Conservation (phyloP, 2,329 filamentous ascomycete genomes). For the Epichloe typhina region DNA sequence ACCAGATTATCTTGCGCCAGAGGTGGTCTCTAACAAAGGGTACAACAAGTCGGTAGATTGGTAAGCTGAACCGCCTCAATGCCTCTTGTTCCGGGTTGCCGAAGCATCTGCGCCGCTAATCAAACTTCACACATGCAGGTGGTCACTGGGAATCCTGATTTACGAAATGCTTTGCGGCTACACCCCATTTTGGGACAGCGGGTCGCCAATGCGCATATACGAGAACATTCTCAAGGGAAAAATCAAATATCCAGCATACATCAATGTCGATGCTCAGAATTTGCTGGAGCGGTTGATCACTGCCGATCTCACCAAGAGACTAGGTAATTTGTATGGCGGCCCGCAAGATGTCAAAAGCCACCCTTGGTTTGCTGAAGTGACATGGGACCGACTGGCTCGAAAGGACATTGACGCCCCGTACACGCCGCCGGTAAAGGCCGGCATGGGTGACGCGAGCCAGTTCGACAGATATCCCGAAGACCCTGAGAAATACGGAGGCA, state of each 20-base stretch:
- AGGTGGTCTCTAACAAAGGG: slow-evolving; percentile 97
- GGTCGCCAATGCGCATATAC: slow-evolving; percentile 97
- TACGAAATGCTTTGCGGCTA: slow-evolving; percentile 99
- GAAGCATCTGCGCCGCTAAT: slow-evolving; percentile 1
- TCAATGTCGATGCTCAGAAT: slow-evolving; percentile 88
- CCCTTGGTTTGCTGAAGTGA: slow-evolving; percentile 93
- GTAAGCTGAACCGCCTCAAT: slow-evolving; percentile 39
- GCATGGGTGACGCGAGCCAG: slow-evolving; percentile 87
- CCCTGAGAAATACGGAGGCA: slow-evolving; percentile 75
- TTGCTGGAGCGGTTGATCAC: slow-evolving; percentile 89
- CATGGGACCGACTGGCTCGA: slow-evolving; percentile 84
- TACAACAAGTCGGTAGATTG: slow-evolving; percentile 99
- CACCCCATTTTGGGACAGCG: slow-evolving; percentile 97
- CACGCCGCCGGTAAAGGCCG: slow-evolving; percentile 87
- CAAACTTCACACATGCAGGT: slow-evolving; percentile 42
- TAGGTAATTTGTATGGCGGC: slow-evolving; percentile 88
- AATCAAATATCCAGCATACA: slow-evolving; percentile 93
- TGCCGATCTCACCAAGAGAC: slow-evolving; percentile 80
- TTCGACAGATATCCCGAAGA: slow-evolving; percentile 98
- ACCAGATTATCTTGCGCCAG: slow-evolving; percentile 90
- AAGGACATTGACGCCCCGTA: slow-evolving; percentile 99
- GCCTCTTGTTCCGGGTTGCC: not conserved
- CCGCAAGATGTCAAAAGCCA: slow-evolving; percentile 90
- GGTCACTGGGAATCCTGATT: slow-evolving; percentile 95
- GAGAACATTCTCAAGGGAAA: slow-evolving; percentile 95